Base-by-base conservation (phyloP, 192 early-diverging fungal species). In the Coemansia sp. region DNA sequence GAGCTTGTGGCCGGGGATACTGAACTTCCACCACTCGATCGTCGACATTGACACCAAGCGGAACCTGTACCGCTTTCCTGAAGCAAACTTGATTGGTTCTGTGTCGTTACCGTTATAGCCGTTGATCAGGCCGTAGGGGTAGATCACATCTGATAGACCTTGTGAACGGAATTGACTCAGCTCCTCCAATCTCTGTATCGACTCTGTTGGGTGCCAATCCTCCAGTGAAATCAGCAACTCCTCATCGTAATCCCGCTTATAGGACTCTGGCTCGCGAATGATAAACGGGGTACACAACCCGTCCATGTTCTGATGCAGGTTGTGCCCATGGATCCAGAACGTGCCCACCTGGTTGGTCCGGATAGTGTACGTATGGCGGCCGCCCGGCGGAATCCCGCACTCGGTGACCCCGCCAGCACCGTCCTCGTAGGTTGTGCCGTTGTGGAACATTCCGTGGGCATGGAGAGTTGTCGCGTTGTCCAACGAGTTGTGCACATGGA, bases 251-350 rank as follows among this genome's bases (percentile, higher is more conserved):
- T 60, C 39, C 47, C 71, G 61, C 18, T 52, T 61, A 33, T 60
- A 67, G 26, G 58, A 65, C 25, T 43, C 19, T 6, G 75, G 70
- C 19, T 44, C 47, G 28, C 82, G 69, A 26, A 92, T 67, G 31
- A 89, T 78, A 10, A 92, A 47, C 25, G 90, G 78, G 0, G 74
- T 77, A 26, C 82, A 78, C 30, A 90, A 64, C 26, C 90, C 90
- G 44, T 92, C 85, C 22, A 87, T 77, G 54, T 92, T 89, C 68
- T 89, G 86, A 37, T 61, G 74, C 37, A 47, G 59, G 44, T 55
- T 67, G 57, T 91, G 88, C 9, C 79, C 74, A 42, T 91, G 87
- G 34, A 85, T 70, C 91, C 91, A 93, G 69, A 82, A 91, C 16
- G 87, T 90, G 39, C 91, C 91, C 16, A 73, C 67, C 54, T 93